Evolutionary conservation across 1,284 basidiomycete genomes (phyloP).

Genomic region (Irpex sp.): DNA sequence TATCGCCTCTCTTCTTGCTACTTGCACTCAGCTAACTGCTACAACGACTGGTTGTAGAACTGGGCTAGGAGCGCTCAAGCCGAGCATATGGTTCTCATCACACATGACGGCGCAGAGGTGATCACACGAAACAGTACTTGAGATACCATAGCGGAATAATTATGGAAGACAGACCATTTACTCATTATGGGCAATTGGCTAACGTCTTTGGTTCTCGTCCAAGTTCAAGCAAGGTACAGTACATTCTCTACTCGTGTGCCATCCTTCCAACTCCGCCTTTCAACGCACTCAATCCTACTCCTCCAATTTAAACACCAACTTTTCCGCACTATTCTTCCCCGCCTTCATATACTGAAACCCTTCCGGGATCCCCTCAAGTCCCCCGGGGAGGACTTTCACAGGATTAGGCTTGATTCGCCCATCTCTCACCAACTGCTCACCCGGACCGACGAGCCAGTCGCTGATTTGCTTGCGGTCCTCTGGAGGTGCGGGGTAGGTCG

Average conservation of each 20-base stretch:
- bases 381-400: not conserved
- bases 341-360: not conserved
- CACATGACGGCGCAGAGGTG: slow-evolving; percentile 62
- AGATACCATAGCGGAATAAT: not conserved
- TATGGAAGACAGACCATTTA: too few relatives aligned
- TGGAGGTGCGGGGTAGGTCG: not conserved
- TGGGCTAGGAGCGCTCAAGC: slow-evolving; percentile 80
- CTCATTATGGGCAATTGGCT: too few relatives aligned
- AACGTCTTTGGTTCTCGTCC: too few relatives aligned
- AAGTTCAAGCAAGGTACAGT: not conserved
- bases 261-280: too few relatives aligned
- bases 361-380: not conserved
- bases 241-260: too few relatives aligned
- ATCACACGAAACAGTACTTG: slow-evolving; percentile 35
- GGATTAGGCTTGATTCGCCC: slow-evolving; percentile 1
- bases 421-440: not conserved
- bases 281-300: not conserved
- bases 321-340: not conserved
- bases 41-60: slow-evolving; percentile 29
- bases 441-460: not conserved
- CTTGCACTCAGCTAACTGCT: not conserved
- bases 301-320: not conserved
- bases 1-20: not conserved
- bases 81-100: slow-evolving; percentile 85
- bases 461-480: not conserved